phyloP scores from a whole-genome alignment of 495 filamentous ascomycete genomes.

The Platismatia glauca region DNA sequence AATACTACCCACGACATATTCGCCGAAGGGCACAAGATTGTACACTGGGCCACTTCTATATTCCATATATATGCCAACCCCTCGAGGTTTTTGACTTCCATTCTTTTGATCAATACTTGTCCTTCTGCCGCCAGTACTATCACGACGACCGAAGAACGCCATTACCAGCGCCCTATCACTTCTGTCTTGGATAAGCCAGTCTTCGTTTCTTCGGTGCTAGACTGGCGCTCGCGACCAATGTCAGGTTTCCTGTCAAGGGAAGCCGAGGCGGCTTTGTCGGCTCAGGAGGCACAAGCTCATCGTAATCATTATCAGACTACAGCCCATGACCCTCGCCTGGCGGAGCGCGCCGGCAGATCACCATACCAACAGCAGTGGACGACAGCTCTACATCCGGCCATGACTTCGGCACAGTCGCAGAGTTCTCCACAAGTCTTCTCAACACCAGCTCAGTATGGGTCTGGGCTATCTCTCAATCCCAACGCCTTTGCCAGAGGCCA shows the following conservation, averaged over 20 bases:
- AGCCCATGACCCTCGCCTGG: slow-evolving; percentile 18
- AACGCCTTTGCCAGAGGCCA: slow-evolving; percentile 5
- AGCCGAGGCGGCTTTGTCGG: slow-evolving; percentile 26
- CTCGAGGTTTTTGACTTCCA: neutral
- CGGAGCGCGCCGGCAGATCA: neutral
- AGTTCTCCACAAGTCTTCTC: slow-evolving; percentile 6
- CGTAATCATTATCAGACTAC: slow-evolving; percentile 24
- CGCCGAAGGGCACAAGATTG: neutral
- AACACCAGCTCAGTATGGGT: slow-evolving; percentile 13
- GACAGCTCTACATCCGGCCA: slow-evolving; percentile 5
- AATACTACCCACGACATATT: neutral
- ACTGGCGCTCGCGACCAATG: slow-evolving; percentile 2
- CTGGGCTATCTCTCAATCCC: slow-evolving; percentile 7
- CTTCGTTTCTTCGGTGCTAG: neutral
- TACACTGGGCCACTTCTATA: neutral
- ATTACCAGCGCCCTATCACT: neutral
- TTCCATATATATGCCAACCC: slow-evolving; percentile 1
- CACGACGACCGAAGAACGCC: neutral
- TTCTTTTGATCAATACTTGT: neutral
- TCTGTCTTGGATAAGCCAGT: neutral
- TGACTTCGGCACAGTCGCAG: slow-evolving; percentile 7
- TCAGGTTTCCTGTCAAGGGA: slow-evolving; percentile 28
- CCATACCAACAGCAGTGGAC: slow-evolving; percentile 17
- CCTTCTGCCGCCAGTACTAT: neutral
- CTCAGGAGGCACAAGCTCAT: slow-evolving; percentile 24